Evolutionary conservation across 805 yeast species (phyloP).

Genomic region (Teunomyces pallodes): DNA sequence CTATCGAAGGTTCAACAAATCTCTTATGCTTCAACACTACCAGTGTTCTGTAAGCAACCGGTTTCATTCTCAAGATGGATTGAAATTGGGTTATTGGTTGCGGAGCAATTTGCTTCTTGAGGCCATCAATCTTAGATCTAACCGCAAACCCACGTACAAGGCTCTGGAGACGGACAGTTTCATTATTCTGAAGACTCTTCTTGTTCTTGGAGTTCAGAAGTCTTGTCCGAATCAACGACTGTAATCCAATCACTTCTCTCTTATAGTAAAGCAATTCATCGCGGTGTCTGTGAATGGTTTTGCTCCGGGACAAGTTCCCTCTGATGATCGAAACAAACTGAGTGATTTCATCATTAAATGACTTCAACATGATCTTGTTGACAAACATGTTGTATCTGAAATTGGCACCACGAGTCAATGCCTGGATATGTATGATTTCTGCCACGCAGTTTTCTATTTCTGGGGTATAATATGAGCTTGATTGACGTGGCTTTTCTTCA

Average conservation of each 20-base stretch:
- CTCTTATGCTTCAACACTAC: slow-evolving; percentile 21
- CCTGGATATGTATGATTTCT: slow-evolving; percentile 45
- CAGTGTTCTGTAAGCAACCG: slow-evolving; percentile 17
- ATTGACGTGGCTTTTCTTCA: not conserved
- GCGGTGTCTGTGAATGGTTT: slow-evolving; percentile 33
- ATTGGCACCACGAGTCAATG: slow-evolving; percentile 67
- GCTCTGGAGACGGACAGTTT: slow-evolving; percentile 37
- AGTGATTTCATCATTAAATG: slow-evolving; percentile 51
- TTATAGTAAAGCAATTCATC: slow-evolving; percentile 28
- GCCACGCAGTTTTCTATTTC: not conserved
- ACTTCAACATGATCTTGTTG: slow-evolving; percentile 56
- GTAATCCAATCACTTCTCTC: slow-evolving; percentile 36
- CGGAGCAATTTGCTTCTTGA: slow-evolving; percentile 9
- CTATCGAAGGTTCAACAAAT: slow-evolving; percentile 18
- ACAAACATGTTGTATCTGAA: slow-evolving; percentile 64
- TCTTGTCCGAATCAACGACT: slow-evolving; percentile 35
- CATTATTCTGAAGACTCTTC: slow-evolving; percentile 11
- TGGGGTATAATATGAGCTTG: not conserved
- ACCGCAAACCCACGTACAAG: slow-evolving; percentile 38
- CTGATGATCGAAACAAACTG: slow-evolving; percentile 50
- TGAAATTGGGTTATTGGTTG: slow-evolving; percentile 33
- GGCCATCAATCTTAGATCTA: slow-evolving; percentile 17
- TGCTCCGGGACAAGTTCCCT: slow-evolving; percentile 41
- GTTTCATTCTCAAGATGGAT: slow-evolving; percentile 28
- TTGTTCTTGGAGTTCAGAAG: slow-evolving; percentile 11